Evolutionary conservation across 306 rosid genomes (phyloP), one percentile per base, ranked within the genome.

Genomic region (Castanopsis chinensis): DNA sequence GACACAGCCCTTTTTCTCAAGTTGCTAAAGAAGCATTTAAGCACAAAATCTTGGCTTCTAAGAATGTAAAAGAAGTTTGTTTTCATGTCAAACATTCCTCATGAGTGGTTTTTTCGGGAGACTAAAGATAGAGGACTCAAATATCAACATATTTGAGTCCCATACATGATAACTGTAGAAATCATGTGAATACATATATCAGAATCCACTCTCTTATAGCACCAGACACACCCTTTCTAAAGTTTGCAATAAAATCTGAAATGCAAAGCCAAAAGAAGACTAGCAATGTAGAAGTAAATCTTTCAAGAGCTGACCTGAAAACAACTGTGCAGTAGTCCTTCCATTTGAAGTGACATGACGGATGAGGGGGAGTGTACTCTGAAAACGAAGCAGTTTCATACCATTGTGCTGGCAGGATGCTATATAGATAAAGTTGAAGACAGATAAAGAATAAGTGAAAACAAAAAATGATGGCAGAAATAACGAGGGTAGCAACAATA

Each of bases 311-410:
- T 75, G 76, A 95, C 99, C 99, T 89, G 90, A 95, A 95, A 27
- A 95, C 98, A 71, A 91, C 94, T 1, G 98, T 98, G 63, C 99
- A 95, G 77, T 95, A 95, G 78, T 95, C 99, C 90, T 95, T 95
- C 99, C 99, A 95, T 82, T 83, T 86, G 79, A 95, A 95, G 56
- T 95, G 97, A 35, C 90, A 83, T 18, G 99, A 93, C 6, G 84
- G 89, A 78, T 95, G 99, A 53, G 99, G 99, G 10, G 99, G 99
- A 3, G 99, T 95, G 81, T 91, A 79, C 84, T 95, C n/a, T 1
- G 43, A 37, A 37, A 37, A 37, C n/a, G 43, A 37, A 1, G 43
- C 43, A 37, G 43, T 1, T 37, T 37, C 43, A 37, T 37, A 37
- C 43, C 43, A 37, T 37, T 37, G 43, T 37, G 43, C 43, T 37